Evolutionary conservation across 2,329 filamentous ascomycete species (phyloP).

Genomic region (Paecilomyces variotii): DNA sequence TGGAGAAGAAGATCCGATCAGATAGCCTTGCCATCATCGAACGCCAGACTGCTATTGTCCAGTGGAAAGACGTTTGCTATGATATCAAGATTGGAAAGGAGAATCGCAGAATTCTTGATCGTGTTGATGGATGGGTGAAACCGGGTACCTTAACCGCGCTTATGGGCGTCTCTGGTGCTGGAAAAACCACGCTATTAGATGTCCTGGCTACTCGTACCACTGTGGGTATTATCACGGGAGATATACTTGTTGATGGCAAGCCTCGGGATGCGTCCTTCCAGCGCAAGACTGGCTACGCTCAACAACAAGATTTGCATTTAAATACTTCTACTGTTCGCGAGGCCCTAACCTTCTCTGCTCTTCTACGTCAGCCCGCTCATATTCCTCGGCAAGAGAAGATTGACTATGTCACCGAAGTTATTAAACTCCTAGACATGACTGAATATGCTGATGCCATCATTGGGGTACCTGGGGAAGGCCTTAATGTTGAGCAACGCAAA

Average conservation of each 20-base stretch:
- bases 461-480: slow-evolving; percentile 76
- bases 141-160: slow-evolving; percentile 82
- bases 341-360: slow-evolving; percentile 75
- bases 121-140: slow-evolving; percentile 90
- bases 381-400: slow-evolving; percentile 70
- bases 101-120: slow-evolving; percentile 67
- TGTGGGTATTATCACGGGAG: slow-evolving; percentile 80
- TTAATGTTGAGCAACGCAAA: slow-evolving; percentile 57
- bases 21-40: no score
- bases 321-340: slow-evolving; percentile 80
- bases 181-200: slow-evolving; percentile 85
- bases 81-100: slow-evolving; percentile 68
- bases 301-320: slow-evolving; percentile 86
- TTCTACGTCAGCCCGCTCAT: slow-evolving; percentile 72
- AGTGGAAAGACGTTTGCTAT: slow-evolving; percentile 79
- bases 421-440: slow-evolving; percentile 83
- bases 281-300: slow-evolving; percentile 84
- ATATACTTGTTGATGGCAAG: slow-evolving; percentile 74
- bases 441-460: slow-evolving; percentile 85
- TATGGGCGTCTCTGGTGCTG: slow-evolving; percentile 87
- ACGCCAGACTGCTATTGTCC: slow-evolving; percentile 66
- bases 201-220: slow-evolving; percentile 77
- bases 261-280: slow-evolving; percentile 76
- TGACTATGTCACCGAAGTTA: slow-evolving; percentile 82
- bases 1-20: slow-evolving; percentile 36